Percentiles rank a stretch among this genome's conserved stretches.
Evolutionary conservation across 1,139 yeast species (phyloP).

Genomic region (Debaryomyces subglobosus): DNA sequence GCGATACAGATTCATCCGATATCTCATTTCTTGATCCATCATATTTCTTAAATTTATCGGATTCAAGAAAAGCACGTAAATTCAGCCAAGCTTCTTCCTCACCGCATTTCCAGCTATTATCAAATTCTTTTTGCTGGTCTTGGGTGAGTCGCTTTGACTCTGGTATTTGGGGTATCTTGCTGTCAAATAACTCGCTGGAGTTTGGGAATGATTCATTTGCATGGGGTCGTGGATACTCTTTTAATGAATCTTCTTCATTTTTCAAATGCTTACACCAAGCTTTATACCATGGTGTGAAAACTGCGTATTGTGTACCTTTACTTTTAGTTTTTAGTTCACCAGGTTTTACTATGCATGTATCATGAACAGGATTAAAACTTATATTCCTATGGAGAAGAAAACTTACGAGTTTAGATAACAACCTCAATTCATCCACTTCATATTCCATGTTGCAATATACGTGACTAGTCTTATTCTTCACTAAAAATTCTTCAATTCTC

Average conservation of each 20-base stretch:
- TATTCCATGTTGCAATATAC: constrained; percentile 49
- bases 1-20: constrained; percentile 39
- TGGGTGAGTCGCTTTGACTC: constrained; percentile 12
- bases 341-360: constrained; percentile 52
- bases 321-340: constrained; percentile 41
- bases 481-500: constrained; percentile 26
- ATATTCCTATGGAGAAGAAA: constrained; percentile 19
- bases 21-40: constrained; percentile 28
- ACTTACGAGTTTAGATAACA: constrained; percentile 29
- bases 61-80: constrained; percentile 32
- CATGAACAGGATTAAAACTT: constrained; percentile 40
- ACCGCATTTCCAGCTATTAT: constrained; percentile 35
- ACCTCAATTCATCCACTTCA: constrained; percentile 54
- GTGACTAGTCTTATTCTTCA: constrained; percentile 28
- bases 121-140: constrained; percentile 11
- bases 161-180: constrained; percentile 12
- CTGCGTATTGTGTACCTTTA: constrained; percentile 50
- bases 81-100: constrained; percentile 38
- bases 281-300: constrained; percentile 57
- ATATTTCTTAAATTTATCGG: constrained; percentile 30
- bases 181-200: background rate
- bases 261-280: constrained; percentile 44
- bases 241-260: constrained; percentile 2
- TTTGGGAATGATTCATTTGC: background rate
- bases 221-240: constrained; percentile 1